Conservation (phyloP, 2,329 filamentous ascomycete genomes). For the Talaromyces sp. region DNA sequence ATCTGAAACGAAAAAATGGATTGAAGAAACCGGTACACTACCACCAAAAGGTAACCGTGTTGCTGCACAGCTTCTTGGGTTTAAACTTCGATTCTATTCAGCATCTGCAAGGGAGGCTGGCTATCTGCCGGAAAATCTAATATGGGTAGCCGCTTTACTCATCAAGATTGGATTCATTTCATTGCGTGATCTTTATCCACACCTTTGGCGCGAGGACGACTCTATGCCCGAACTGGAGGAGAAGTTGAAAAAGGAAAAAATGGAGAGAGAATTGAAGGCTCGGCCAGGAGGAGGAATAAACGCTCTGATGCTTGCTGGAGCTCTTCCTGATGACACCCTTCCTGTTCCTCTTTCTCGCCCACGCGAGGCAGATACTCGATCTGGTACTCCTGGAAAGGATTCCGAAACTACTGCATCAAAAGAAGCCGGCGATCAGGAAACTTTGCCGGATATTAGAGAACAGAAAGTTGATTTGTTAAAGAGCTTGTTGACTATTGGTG, state of each 20-base stretch:
- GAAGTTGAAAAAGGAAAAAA: slow-evolving; percentile 67
- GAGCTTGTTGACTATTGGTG: slow-evolving; percentile 82
- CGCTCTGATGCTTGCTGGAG: slow-evolving; percentile 79
- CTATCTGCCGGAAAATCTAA: slow-evolving; percentile 80
- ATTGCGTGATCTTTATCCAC: slow-evolving; percentile 81
- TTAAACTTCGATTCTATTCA: slow-evolving; percentile 94
- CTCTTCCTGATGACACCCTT: slow-evolving; percentile 73
- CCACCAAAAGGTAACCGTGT: slow-evolving; percentile 83
- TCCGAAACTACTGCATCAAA: slow-evolving; percentile 41
- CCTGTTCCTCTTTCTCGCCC: slow-evolving; percentile 36
- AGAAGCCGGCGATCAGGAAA: slow-evolving; percentile 39
- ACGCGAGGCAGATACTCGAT: slow-evolving; percentile 49
- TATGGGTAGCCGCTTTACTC: slow-evolving; percentile 83
- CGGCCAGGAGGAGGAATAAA: slow-evolving; percentile 70
- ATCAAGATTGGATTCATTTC: slow-evolving; percentile 98
- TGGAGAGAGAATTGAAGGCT: slow-evolving; percentile 67
- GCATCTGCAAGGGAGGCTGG: slow-evolving; percentile 70
- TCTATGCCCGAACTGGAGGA: slow-evolving; percentile 71
- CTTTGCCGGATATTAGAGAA: slow-evolving; percentile 69
- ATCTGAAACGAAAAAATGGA: slow-evolving; percentile 65
- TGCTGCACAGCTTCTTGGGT: slow-evolving; percentile 89
- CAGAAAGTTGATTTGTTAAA: slow-evolving; percentile 83
- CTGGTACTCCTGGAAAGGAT: slow-evolving; percentile 51
- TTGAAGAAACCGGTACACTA: slow-evolving; percentile 70
- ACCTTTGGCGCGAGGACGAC: slow-evolving; percentile 80